Conservation (phyloP, 1,139 yeast species). For the Scheffersomyces cryptocercus region DNA sequence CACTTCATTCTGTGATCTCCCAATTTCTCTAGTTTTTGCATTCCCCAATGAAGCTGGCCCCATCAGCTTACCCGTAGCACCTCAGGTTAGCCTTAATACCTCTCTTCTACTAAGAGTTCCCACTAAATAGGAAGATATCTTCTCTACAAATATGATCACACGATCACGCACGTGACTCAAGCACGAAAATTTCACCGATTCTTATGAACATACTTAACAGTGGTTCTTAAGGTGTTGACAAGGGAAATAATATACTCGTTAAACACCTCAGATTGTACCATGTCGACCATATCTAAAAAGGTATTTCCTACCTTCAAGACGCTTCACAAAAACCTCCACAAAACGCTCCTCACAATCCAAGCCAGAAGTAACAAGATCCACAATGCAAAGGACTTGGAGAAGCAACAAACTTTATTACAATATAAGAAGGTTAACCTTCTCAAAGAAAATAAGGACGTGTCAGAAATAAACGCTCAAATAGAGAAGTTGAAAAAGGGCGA, state of each 20-base stretch:
- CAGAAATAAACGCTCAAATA: conserved; percentile 33
- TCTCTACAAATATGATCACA: background rate
- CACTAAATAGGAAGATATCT: too few relatives aligned
- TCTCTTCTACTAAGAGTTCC: too few relatives aligned
- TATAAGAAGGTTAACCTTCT: conserved; percentile 55
- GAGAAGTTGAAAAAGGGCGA: conserved; percentile 22
- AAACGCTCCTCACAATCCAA: conserved; percentile 49
- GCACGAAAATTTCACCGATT: background rate
- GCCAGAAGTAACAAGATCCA: conserved; percentile 45
- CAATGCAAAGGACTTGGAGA: conserved; percentile 46
- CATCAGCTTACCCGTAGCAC: too few relatives aligned
- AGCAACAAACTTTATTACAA: conserved; percentile 51
- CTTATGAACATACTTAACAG: too few relatives aligned
- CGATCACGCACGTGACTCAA: background rate
- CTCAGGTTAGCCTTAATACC: too few relatives aligned
- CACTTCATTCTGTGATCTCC: too few relatives aligned
- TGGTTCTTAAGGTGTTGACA: too few relatives aligned
- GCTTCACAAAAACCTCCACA: conserved; percentile 28
- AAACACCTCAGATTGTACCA: background rate
- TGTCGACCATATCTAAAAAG: conserved; percentile 10
- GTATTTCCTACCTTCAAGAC: conserved; percentile 11
- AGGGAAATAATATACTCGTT: too few relatives aligned
- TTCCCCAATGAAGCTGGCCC: too few relatives aligned
- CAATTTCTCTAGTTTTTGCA: too few relatives aligned
- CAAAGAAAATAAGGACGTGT: conserved; percentile 38